Conservation (phyloP, 345 rosid species). For the Bretschneidera sinensis region DNA sequence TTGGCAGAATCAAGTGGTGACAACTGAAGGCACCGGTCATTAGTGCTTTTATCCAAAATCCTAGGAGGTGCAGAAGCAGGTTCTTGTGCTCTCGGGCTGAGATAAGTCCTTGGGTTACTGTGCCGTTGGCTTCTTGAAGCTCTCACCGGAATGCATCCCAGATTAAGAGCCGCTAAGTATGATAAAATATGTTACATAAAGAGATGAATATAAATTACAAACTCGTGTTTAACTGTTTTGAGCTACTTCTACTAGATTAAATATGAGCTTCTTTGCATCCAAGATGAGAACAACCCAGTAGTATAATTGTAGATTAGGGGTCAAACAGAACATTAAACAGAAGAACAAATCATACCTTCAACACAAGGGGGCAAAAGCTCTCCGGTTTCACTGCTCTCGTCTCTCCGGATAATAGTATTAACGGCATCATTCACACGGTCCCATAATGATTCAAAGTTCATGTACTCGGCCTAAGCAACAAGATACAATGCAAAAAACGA, state of each 20-base stretch:
- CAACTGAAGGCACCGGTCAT: conserved; percentile 30
- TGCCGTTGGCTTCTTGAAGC: conserved; percentile 98
- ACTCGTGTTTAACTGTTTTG: neutral
- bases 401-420: conserved; percentile 85
- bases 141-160: conserved; percentile 88
- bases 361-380: conserved; percentile 94
- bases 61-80: conserved; percentile 34
- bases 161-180: conserved; percentile 78
- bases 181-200: neutral
- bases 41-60: conserved; percentile 23
- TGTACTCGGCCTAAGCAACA: conserved; percentile 65
- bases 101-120: conserved; percentile 75
- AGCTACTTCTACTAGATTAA: conserved; percentile 4
- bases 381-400: conserved; percentile 75
- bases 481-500: conserved; percentile 9
- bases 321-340: conserved; percentile 5
- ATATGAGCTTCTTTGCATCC: conserved; percentile 9
- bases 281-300: conserved; percentile 6
- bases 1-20: conserved; percentile 20
- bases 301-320: neutral
- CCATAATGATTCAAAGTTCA: conserved; percentile 71
- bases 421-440: conserved; percentile 91
- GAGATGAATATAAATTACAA: neutral
- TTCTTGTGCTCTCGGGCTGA: conserved; percentile 59
- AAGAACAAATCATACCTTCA: conserved; percentile 57